Evolutionary conservation across 768 basidiomycete species (phyloP).

Genomic region (Termitomyces sp.): DNA sequence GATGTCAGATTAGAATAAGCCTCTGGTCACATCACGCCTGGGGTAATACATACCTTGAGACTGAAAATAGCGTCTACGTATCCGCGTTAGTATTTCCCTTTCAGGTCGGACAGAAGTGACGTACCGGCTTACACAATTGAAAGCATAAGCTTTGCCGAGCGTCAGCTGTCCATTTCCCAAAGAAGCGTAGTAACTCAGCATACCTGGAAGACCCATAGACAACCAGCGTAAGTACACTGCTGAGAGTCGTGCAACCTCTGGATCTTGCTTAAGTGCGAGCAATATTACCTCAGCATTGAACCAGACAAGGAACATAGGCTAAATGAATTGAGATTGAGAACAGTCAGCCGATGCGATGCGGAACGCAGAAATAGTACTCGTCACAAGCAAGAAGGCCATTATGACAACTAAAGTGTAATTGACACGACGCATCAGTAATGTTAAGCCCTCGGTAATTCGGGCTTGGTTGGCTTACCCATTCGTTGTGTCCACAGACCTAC

Average conservation of each 20-base stretch:
- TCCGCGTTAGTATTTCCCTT: not conserved
- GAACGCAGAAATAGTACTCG: slow-evolving; percentile 24
- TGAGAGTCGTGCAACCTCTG: slow-evolving; percentile 76
- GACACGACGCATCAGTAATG: not conserved
- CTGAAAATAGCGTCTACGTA: slow-evolving; percentile 65
- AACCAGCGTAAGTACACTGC: slow-evolving; percentile 71
- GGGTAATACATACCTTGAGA: slow-evolving; percentile 54
- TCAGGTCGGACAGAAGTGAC: slow-evolving; percentile 2
- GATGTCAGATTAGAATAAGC: not conserved
- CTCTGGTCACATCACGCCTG: not conserved
- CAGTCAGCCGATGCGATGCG: slow-evolving; percentile 21
- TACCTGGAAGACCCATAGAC: slow-evolving; percentile 72
- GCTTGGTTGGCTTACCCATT: slow-evolving; percentile 49
- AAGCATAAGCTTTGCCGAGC: slow-evolving; percentile 36
- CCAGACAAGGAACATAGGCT: slow-evolving; percentile 69
- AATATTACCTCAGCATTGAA: slow-evolving; percentile 77
- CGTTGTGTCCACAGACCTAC: slow-evolving; percentile 91
- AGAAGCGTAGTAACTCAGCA: slow-evolving; percentile 4
- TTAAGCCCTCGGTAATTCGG: too few relatives aligned
- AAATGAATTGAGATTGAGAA: not conserved
- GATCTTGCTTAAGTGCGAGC: slow-evolving; percentile 71
- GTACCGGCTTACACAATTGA: slow-evolving; percentile 45
- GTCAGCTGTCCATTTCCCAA: not conserved
- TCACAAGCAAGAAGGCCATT: slow-evolving; percentile 50
- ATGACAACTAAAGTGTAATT: slow-evolving; percentile 47